Conservation (phyloP, 805 yeast species). For the Debaryomyces tyrocola region DNA sequence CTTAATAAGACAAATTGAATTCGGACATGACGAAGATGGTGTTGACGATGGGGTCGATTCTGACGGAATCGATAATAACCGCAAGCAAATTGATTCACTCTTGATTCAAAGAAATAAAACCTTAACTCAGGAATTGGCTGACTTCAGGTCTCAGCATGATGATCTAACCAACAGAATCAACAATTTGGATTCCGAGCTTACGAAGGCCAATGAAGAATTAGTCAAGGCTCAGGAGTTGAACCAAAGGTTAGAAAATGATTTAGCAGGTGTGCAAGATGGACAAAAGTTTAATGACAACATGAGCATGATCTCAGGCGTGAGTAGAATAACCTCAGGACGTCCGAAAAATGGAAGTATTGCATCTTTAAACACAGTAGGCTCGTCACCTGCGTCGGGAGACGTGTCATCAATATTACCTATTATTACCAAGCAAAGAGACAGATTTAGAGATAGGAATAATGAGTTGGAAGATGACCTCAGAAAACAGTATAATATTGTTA, state of each 20-base stretch:
- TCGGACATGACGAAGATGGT: constrained; percentile 51
- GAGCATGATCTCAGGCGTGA: constrained; percentile 63
- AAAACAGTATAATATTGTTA: constrained; percentile 51
- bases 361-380: constrained; percentile 34
- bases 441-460: constrained; percentile 79
- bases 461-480: constrained; percentile 83
- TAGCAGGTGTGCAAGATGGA: constrained; percentile 56
- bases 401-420: constrained; percentile 67
- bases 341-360: constrained; percentile 28
- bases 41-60: constrained; percentile 31
- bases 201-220: constrained; percentile 36
- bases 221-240: constrained; percentile 47
- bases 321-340: constrained; percentile 22
- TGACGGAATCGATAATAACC: constrained; percentile 17
- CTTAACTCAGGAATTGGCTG: constrained; percentile 68
- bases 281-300: constrained; percentile 58
- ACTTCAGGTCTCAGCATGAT: constrained; percentile 59
- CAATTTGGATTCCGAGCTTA: constrained; percentile 38
- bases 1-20: constrained; percentile 71
- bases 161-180: constrained; percentile 42
- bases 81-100: constrained; percentile 50
- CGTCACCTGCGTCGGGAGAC: constrained; percentile 12
- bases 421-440: constrained; percentile 90
- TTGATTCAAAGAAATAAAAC: constrained; percentile 70
- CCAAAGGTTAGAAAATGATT: constrained; percentile 69